These are phyloP conservation scores for Hypoxylon sp. DNA, from an alignment of 2,329 filamentous ascomycete species.

Conservation along the genomic window DNA sequence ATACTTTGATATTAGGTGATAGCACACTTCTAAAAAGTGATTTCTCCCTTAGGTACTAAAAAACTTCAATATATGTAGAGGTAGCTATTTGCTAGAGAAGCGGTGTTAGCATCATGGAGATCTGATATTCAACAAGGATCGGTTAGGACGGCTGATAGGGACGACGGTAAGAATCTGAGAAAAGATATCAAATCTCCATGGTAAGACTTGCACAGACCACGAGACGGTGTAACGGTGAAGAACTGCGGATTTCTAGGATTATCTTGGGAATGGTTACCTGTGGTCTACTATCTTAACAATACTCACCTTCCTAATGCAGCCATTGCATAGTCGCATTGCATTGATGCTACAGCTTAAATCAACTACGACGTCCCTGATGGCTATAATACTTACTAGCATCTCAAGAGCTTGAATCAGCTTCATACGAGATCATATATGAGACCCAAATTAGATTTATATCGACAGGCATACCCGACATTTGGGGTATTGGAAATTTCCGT, in stretches of 20 bases:
- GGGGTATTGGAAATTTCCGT: not conserved
- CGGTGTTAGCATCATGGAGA: no score
- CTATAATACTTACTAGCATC: not conserved
- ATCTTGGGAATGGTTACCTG: not conserved
- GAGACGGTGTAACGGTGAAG: not conserved
- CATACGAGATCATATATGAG: not conserved
- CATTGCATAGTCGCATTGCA: constrained; percentile 38
- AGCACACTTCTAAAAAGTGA: no score
- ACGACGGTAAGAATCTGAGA: not conserved
- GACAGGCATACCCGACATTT: not conserved
- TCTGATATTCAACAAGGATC: no score
- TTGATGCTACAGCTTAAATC: constrained; percentile 33
- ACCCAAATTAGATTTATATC: not conserved
- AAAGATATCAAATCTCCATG: not conserved
- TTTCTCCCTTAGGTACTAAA: no score
- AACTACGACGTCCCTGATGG: constrained; percentile 16
- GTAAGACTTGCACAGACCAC: not conserved
- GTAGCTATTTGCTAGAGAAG: no score
- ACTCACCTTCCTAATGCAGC: constrained; percentile 40
- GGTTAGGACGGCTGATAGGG: not conserved
- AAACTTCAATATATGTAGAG: no score
- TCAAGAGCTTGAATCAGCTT: not conserved
- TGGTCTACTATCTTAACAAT: constrained; percentile 1
- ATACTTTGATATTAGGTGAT: no score
- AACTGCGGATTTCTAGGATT: not conserved